These are phyloP conservation scores for Geranium rotundifolium DNA, from an alignment of 345 rosid species.

Conservation along the genomic window DNA sequence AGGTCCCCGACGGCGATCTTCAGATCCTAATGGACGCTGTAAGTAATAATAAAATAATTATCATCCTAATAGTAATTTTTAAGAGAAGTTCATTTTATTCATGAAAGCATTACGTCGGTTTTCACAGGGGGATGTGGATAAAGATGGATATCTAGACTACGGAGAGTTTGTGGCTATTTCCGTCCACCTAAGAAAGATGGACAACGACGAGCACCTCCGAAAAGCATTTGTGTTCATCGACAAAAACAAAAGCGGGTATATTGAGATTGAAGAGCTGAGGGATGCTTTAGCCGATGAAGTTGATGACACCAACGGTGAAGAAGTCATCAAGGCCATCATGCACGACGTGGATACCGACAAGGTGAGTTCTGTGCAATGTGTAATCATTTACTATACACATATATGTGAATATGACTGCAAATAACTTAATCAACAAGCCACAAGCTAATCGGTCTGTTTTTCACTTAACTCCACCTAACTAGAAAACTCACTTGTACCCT, in stretches of 20 bases:
- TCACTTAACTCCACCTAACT: too few species aligned
- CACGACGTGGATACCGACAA: slow-evolving; percentile 89
- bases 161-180: slow-evolving; percentile 85
- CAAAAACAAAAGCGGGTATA: slow-evolving; percentile 55
- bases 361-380: too few species aligned
- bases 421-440: too few species aligned
- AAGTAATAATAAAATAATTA: slow-evolving; percentile 22
- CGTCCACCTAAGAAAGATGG: slow-evolving; percentile 82
- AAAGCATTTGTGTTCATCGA: slow-evolving; percentile 88
- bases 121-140: slow-evolving; percentile 77
- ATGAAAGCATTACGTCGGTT: not conserved
- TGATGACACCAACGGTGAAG: slow-evolving; percentile 34
- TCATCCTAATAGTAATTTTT: too few species aligned
- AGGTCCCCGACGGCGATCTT: slow-evolving; percentile 63
- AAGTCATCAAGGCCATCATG: slow-evolving; percentile 74
- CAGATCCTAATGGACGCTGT: slow-evolving; percentile 96
- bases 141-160: slow-evolving; percentile 65
- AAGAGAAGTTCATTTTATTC: too few species aligned
- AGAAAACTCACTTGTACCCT: too few species aligned
- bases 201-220: slow-evolving; percentile 70
- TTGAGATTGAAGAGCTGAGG: slow-evolving; percentile 83
- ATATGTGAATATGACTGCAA: too few species aligned
- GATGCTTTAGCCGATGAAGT: slow-evolving; percentile 60
- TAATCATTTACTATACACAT: too few species aligned
- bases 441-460: too few species aligned